Evolutionary conservation across 23 red algal genomes (phyloP).

Genomic region (Pyropia haitanensis): DNA sequence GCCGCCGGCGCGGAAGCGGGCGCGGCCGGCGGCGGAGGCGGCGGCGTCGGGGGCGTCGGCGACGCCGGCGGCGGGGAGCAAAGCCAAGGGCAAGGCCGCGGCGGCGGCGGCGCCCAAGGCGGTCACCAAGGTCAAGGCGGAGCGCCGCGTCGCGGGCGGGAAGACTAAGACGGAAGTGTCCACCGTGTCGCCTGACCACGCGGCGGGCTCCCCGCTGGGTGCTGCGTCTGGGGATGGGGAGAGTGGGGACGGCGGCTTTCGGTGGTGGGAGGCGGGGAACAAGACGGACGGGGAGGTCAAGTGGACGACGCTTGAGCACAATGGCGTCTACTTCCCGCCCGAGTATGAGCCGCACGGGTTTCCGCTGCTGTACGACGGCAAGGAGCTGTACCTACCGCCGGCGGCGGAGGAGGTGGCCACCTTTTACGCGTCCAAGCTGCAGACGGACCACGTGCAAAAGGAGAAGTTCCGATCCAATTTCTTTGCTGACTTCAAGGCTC

Average conservation of each 20-base stretch:
- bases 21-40: too few relatives aligned
- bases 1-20: too few relatives aligned
- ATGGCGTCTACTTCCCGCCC: slow-evolving; percentile 87
- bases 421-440: slow-evolving; percentile 90
- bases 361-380: slow-evolving; percentile 77
- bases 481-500: slow-evolving; percentile 78
- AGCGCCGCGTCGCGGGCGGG: too few relatives aligned
- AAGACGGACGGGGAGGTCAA: slow-evolving; percentile 38
- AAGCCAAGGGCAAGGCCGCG: too few relatives aligned
- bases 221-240: too few relatives aligned
- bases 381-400: slow-evolving; percentile 35
- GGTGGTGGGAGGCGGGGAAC: slow-evolving; percentile 48
- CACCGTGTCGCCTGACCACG: too few relatives aligned
- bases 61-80: too few relatives aligned
- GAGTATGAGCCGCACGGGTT: slow-evolving; percentile 68
- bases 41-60: too few relatives aligned
- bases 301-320: slow-evolving; percentile 78
- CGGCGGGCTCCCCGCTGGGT: too few relatives aligned
- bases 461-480: slow-evolving; percentile 78
- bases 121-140: too few relatives aligned
- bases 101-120: too few relatives aligned
- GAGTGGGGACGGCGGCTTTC: slow-evolving; percentile 15
- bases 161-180: too few relatives aligned
- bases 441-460: slow-evolving; percentile 76
- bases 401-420: slow-evolving; percentile 92